Conservation (phyloP, 1,284 basidiomycete genomes). For the Mycosarcoma mackinlayi region DNA sequence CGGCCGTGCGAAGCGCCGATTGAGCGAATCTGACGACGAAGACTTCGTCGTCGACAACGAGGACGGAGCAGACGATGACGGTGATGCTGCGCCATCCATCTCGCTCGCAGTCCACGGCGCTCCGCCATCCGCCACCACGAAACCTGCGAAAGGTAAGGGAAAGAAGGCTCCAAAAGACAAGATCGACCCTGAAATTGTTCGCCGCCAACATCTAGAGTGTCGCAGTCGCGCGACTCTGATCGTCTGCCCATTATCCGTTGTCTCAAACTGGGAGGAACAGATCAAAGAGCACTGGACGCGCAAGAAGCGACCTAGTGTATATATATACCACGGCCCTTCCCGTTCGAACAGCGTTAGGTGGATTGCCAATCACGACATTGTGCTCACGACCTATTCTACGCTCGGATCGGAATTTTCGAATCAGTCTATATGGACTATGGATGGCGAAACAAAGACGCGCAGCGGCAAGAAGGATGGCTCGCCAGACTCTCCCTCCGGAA, state of each 20-base stretch:
- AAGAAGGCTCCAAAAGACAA: constrained; percentile 72
- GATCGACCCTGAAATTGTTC: constrained; percentile 69
- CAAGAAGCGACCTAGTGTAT: constrained; percentile 73
- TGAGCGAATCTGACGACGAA: constrained; percentile 19
- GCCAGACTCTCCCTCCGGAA: constrained; percentile 13
- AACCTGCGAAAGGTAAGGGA: constrained; percentile 73
- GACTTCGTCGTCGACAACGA: constrained; percentile 6
- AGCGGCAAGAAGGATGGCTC: constrained; percentile 18
- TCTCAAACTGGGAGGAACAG: constrained; percentile 99
- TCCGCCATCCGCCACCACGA: constrained; percentile 21
- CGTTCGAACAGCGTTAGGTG: constrained; percentile 85
- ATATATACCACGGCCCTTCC: constrained; percentile 93
- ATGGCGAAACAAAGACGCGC: constrained; percentile 28
- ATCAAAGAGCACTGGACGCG: constrained; percentile 81
- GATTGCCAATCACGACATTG: constrained; percentile 92
- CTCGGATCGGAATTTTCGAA: constrained; percentile 94
- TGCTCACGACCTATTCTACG: constrained; percentile 96
- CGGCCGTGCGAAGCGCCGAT: constrained; percentile 7
- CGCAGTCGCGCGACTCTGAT: constrained; percentile 91
- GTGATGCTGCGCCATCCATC: constrained; percentile 16
- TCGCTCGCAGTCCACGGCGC: constrained; percentile 40
- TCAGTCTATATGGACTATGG: constrained; percentile 72
- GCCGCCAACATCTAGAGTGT: constrained; percentile 55
- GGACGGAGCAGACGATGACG: constrained; percentile 14
- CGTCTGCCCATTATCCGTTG: constrained; percentile 93